Percentiles rank a stretch among this genome's conserved stretches.
phyloP scores from a whole-genome alignment of 176 grass and related monocot genomes.

The Alopecurus myosuroides region DNA sequence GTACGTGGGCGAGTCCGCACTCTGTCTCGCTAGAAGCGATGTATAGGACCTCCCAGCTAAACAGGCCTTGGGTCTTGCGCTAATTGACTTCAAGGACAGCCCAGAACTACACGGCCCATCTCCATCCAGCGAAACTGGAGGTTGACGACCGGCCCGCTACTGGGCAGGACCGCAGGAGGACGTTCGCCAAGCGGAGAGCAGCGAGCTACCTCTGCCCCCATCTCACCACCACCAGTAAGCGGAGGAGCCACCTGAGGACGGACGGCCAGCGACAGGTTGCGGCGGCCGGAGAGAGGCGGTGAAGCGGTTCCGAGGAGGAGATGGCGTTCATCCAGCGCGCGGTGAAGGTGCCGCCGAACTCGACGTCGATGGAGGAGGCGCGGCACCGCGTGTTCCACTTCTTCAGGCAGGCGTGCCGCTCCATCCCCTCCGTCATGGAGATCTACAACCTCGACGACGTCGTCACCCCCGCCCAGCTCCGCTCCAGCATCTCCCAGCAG shows the following conservation, averaged over 20 bases:
- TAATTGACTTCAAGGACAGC: background rate
- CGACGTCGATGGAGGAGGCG: constrained; percentile 70
- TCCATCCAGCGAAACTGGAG: background rate
- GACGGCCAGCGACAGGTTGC: background rate
- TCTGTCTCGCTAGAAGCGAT: too few species aligned
- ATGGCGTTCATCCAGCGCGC: constrained; percentile 74
- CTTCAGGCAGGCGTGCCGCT: constrained; percentile 87
- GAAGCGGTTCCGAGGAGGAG: background rate
- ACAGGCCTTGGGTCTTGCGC: background rate
- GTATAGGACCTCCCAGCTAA: too few species aligned
- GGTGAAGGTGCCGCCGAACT: constrained; percentile 82
- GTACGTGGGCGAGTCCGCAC: too few species aligned
- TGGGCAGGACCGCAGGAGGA: background rate
- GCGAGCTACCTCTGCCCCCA: background rate
- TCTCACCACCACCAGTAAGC: background rate
- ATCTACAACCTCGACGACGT: constrained; percentile 91
- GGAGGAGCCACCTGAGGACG: background rate
- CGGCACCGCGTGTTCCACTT: constrained; percentile 74
- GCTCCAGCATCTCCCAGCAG: constrained; percentile 63
- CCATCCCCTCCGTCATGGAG: constrained; percentile 76
- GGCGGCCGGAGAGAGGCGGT: background rate
- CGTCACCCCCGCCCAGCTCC: constrained; percentile 75
- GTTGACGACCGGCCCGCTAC: background rate
- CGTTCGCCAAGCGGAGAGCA: background rate
- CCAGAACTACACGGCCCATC: background rate